phyloP scores from a whole-genome alignment of 2,329 filamentous ascomycete species.

The Cladosporium sp. region DNA sequence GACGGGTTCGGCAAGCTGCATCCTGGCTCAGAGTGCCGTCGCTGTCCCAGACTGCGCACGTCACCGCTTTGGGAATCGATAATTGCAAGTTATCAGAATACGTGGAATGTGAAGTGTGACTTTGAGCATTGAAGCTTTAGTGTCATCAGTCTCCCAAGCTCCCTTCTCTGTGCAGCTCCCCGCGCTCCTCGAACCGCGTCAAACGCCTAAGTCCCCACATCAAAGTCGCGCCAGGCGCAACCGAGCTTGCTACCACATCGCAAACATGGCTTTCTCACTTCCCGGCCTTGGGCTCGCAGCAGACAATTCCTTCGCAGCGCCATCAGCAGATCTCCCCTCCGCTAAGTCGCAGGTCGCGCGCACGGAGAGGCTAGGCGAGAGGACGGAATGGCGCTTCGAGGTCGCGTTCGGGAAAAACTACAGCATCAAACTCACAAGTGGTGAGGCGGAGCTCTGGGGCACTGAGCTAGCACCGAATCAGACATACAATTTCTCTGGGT shows the following conservation, averaged over 20 bases:
- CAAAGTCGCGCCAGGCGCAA: not conserved
- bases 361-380: constrained; percentile 37
- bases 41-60: too few relatives aligned
- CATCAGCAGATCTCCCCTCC: constrained; percentile 4
- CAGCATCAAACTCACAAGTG: constrained; percentile 59
- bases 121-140: too few relatives aligned
- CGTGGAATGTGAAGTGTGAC: too few relatives aligned
- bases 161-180: too few relatives aligned
- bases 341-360: constrained; percentile 21
- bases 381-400: constrained; percentile 41
- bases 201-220: not conserved
- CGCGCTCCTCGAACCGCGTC: too few relatives aligned
- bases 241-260: constrained; percentile 21
- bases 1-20: too few relatives aligned
- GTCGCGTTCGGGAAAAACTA: constrained; percentile 29
- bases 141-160: too few relatives aligned
- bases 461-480: constrained; percentile 81
- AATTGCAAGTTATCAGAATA: too few relatives aligned
- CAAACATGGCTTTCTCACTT: constrained; percentile 15
- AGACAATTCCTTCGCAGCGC: not conserved
- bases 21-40: too few relatives aligned
- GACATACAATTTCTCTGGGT: constrained; percentile 72
- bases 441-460: constrained; percentile 89
- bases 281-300: constrained; percentile 8
- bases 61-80: too few relatives aligned